Evolutionary conservation across 106 monocot species (phyloP), one percentile per base, ranked within the genome.

Genomic region (Alisma plantagoaquatica): DNA sequence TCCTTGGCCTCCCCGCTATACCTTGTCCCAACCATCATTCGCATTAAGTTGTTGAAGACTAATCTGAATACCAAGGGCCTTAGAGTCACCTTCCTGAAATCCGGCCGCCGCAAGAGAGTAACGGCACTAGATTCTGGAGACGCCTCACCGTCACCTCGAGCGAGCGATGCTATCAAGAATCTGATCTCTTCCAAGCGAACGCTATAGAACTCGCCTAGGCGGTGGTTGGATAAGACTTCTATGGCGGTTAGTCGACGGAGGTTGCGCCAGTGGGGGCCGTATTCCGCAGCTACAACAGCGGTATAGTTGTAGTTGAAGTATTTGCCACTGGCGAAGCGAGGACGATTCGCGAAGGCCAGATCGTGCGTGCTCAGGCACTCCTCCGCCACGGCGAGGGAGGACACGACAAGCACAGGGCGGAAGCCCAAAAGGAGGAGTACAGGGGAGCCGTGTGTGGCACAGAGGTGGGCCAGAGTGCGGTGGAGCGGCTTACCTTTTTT

Each of bases 371-470:
- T 45, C 54, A 62, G 61, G 68, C 61, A 57, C 17, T 64, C 35
- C 2, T 63, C 58, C 1, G 58, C 69, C 14, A 31, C 24, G 16
- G 43, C 43, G 0, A 56, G 46, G 24, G 68, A 69, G 28, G 75
- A 64, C 24, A 75, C 23, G 45, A 53, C 19, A 27, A 75, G 58
- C 27, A 65, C 65, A 0, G 53, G 65, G 29, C 65, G 65, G 26
- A 59, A 65, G 25, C 72, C 72, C 35, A 75, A 75, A 38, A 33
- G 63, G 53, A 69, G 64, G 53, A 57, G 35, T 28, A 75, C 20
- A 29, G 57, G 18, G 50, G 68, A 63, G 17, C 74, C 74, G 26
- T 58, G 56, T 27, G 49, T 62, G 28, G 4, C 23, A 43, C 63
- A 43, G 35, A 75, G 29, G 9, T 29, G 31, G 32, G 56, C 14